Evolutionary conservation across 768 basidiomycete species (phyloP).

Genomic region (Russula sp.): DNA sequence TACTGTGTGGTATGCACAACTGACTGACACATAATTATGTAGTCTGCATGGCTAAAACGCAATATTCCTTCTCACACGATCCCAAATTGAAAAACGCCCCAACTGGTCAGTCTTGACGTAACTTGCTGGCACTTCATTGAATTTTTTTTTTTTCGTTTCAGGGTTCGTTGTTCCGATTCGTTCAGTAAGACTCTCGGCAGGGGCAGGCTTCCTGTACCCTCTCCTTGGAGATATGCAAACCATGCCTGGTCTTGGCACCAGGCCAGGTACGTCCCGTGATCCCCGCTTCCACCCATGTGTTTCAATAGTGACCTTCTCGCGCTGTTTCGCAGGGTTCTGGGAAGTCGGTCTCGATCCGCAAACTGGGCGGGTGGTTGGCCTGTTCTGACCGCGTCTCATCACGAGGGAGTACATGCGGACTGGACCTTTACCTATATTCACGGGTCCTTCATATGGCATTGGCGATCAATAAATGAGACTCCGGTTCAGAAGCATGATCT

Average conservation of each 20-base stretch:
- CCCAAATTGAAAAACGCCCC: slow-evolving; percentile 89
- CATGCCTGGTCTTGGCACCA: slow-evolving; percentile 93
- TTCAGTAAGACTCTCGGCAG: slow-evolving; percentile 82
- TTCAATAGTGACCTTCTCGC: slow-evolving; percentile 20
- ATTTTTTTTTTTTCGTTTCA: slow-evolving; percentile 30
- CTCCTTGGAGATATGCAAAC: slow-evolving; percentile 97
- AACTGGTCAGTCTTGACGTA: slow-evolving; percentile 47
- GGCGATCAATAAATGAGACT: background rate
- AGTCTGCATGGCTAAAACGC: slow-evolving; percentile 98
- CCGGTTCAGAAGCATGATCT: background rate
- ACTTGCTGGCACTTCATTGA: slow-evolving; percentile 8
- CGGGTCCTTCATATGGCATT: background rate
- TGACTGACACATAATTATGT: slow-evolving; percentile 22
- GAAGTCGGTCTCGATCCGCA: slow-evolving; percentile 80
- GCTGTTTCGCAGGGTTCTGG: slow-evolving; percentile 67
- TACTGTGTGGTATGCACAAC: slow-evolving; percentile 1
- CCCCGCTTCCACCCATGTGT: background rate
- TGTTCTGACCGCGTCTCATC: slow-evolving; percentile 56
- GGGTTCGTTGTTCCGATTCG: slow-evolving; percentile 94
- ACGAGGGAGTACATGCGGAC: background rate
- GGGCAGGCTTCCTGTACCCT: slow-evolving; percentile 95
- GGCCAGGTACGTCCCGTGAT: slow-evolving; percentile 57
- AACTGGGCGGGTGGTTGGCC: slow-evolving; percentile 77
- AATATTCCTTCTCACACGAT: slow-evolving; percentile 96
- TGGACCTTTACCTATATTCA: slow-evolving; percentile 34